Evolutionary conservation across 108 stramenopile species (phyloP), one percentile per base, ranked within the genome.

Genomic region (Nitzschia sp.): DNA sequence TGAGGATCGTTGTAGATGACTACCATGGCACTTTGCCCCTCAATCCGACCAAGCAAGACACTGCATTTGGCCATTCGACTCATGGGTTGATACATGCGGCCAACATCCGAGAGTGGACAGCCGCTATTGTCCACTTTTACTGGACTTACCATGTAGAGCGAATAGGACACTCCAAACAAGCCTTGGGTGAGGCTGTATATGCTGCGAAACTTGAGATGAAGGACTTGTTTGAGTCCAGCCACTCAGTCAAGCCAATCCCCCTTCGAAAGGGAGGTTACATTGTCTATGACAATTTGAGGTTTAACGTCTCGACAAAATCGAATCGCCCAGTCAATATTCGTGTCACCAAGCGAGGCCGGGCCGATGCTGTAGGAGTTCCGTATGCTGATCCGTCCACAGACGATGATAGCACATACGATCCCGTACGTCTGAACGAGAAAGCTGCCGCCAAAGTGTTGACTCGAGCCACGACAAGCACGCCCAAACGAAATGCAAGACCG

Each of bases 21-120:
- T 53, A 67, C 42, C 55, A 64, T 53, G 83, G 81, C 2, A 65
- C 67, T 8, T 53, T 89, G 6, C 88, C 88, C 7, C 65, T 89
- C 7, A 86, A 84, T 51, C 85, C 88, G 2, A 89, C 88, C 41
- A 89, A 89, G 55, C 85, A 88, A 51, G 81, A 80, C 50, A 55
- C 82, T 46, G 67, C 65, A 12, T 75, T 76, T 61, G 75, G 70
- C 8, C 51, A 72, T 34, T 46, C 70, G 24, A 39, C 52, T 48
- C 67, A 72, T 42, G 80, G 72, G 11, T 17, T 57, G 26, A 72
- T 63, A 8, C 72, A 77, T 53, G 51, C 65, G 22, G 54, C 40
- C 7, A 75, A 75, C 39, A 11, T 75, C 1, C 53, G 56, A 12
- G 57, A 60, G 10, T 75, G 74, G 74, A 51, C 51, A 22, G 22